A percentile compares a stretch with the other conserved stretches of the same genome.
These are phyloP conservation scores for Rhododendron griersonianum DNA, from an alignment of 148 eudicot genomes.

Conservation along the genomic window DNA sequence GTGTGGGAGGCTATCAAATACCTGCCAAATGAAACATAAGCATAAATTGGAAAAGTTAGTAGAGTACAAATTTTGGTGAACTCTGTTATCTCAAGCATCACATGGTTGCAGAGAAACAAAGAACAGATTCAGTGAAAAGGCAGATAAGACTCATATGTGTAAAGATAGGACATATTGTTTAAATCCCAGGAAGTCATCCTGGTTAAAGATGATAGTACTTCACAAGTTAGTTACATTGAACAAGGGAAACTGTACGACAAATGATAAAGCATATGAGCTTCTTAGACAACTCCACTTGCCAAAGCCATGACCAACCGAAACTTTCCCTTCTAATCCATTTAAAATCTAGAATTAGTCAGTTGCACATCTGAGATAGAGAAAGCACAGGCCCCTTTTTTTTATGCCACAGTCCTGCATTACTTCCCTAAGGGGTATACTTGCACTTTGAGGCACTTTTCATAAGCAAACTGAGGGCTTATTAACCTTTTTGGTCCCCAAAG, in stretches of 20 bases:
- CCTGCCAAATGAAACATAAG: conserved; percentile 30
- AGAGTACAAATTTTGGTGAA: not conserved
- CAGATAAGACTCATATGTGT: not conserved
- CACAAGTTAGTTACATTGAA: not conserved
- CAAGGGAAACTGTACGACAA: not conserved
- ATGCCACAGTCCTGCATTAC: not conserved
- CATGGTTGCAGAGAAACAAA: not conserved
- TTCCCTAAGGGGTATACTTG: not conserved
- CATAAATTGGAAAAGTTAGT: not conserved
- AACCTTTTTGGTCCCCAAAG: no score
- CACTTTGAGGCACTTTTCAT: conserved; percentile 1
- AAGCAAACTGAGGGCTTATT: not conserved
- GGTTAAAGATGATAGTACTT: not conserved
- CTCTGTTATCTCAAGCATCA: not conserved
- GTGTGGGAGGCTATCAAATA: conserved; percentile 96
- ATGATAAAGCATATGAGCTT: not conserved
- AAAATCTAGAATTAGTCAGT: not conserved
- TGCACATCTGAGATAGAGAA: not conserved
- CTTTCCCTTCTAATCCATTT: not conserved
- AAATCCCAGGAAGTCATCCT: not conserved
- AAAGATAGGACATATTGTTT: not conserved
- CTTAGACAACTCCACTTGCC: not conserved
- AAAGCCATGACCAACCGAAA: not conserved
- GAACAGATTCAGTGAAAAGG: not conserved
- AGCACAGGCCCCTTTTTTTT: not conserved